A percentile compares a stretch with the other conserved stretches of the same genome.
These are phyloP conservation scores for Blastobotrys attinorum DNA, from an alignment of 805 yeast species.

Conservation along the genomic window DNA sequence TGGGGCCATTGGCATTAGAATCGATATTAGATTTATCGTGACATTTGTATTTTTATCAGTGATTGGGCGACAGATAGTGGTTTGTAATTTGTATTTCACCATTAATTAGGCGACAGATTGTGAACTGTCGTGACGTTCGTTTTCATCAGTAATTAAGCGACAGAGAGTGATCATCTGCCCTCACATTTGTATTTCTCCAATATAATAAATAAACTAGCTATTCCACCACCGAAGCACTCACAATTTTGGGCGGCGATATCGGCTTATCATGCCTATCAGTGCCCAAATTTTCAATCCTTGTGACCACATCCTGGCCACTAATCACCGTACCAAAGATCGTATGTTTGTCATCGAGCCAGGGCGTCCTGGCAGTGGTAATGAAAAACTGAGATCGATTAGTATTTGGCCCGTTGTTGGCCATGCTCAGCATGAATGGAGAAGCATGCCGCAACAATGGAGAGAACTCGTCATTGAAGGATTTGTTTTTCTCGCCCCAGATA, in stretches of 20 bases:
- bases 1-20: neutral
- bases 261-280: constrained; percentile 45
- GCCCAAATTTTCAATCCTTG: constrained; percentile 39
- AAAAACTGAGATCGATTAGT: constrained; percentile 56
- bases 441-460: constrained; percentile 41
- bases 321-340: constrained; percentile 50
- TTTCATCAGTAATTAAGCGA: too few relatives aligned
- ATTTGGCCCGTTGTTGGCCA: constrained; percentile 54
- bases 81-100: too few relatives aligned
- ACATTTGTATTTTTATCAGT: too few relatives aligned
- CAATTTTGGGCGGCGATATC: constrained; percentile 25
- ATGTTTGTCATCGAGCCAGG: constrained; percentile 50
- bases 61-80: too few relatives aligned
- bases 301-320: constrained; percentile 42
- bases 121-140: too few relatives aligned
- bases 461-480: constrained; percentile 39
- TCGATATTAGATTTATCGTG: neutral
- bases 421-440: constrained; percentile 46
- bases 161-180: too few relatives aligned
- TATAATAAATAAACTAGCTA: too few relatives aligned
- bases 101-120: too few relatives aligned
- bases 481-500: constrained; percentile 27
- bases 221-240: constrained; percentile 15
- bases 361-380: constrained; percentile 48
- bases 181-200: too few relatives aligned